A percentile compares a stretch with the other conserved stretches of the same genome.
Evolutionary conservation across 192 early-diverging fungal genomes (phyloP).

Genomic region (Spizellomyces punctatus): DNA sequence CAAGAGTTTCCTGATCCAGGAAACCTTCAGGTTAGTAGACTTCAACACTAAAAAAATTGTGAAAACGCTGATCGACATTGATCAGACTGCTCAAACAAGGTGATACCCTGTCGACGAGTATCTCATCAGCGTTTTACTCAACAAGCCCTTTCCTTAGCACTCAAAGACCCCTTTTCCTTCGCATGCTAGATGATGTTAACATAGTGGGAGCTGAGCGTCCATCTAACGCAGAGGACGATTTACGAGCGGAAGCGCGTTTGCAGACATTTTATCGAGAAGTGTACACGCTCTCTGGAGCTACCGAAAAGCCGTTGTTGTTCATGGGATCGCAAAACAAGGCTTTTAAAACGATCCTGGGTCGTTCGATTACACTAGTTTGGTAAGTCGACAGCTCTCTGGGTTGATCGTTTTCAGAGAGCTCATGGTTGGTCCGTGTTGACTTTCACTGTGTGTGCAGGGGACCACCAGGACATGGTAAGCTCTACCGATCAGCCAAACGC

Average conservation of each 20-base stretch:
- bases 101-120: not conserved
- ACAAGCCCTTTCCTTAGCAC: not conserved
- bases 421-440: not conserved
- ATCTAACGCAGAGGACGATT: not conserved
- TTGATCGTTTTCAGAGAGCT: not conserved
- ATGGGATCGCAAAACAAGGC: constrained; percentile 30
- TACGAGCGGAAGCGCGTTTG: constrained; percentile 15
- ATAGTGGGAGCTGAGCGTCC: constrained; percentile 1
- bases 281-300: constrained; percentile 14
- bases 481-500: too few relatives aligned
- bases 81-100: constrained; percentile 17
- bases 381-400: not conserved
- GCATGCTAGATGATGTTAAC: constrained; percentile 25
- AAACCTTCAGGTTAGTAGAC: constrained; percentile 28
- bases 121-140: not conserved
- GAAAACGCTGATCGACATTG: constrained; percentile 26
- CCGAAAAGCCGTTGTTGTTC: constrained; percentile 19
- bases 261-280: constrained; percentile 20
- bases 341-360: constrained; percentile 22
- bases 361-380: constrained; percentile 31
- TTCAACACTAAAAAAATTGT: constrained; percentile 42
- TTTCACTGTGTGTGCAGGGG: constrained; percentile 23
- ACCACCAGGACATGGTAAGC: constrained; percentile 44
- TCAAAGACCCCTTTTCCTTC: constrained; percentile 24
- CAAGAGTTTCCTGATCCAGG: too few relatives aligned